Evolutionary conservation across 345 rosid species (phyloP).

Genomic region (Odontarrhena argentea): DNA sequence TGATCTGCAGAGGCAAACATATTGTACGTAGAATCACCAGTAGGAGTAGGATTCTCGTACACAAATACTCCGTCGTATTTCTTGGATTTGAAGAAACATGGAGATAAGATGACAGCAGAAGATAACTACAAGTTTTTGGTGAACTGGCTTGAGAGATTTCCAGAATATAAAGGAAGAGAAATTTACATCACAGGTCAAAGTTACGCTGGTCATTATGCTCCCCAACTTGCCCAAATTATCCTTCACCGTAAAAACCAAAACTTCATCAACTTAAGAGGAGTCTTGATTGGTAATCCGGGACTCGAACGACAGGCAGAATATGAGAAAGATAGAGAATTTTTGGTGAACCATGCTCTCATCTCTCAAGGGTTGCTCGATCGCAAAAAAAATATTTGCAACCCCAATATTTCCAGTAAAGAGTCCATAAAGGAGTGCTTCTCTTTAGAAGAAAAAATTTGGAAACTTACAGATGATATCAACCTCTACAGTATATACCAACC

Average conservation of each 20-base stretch:
- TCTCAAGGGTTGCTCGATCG: too few relatives aligned
- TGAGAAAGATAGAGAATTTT: background rate
- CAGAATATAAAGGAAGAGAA: slow-evolving; percentile 48
- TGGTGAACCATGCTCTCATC: slow-evolving; percentile 56
- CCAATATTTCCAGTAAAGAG: too few relatives aligned
- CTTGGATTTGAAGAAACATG: slow-evolving; percentile 32
- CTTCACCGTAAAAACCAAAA: slow-evolving; percentile 52
- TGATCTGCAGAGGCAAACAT: slow-evolving; percentile 48
- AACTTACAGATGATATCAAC: slow-evolving; percentile 41
- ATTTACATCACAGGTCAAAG: slow-evolving; percentile 82
- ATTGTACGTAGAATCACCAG: slow-evolving; percentile 55
- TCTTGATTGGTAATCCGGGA: slow-evolving; percentile 38
- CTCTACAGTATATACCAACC: slow-evolving; percentile 73
- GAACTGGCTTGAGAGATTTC: slow-evolving; percentile 76
- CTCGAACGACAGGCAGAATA: slow-evolving; percentile 2
- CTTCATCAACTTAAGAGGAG: slow-evolving; percentile 63
- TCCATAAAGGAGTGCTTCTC: too few relatives aligned
- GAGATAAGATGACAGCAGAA: slow-evolving; percentile 51
- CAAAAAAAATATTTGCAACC: too few relatives aligned
- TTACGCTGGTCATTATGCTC: slow-evolving; percentile 31
- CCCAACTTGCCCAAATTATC: slow-evolving; percentile 55
- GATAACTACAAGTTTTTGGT: slow-evolving; percentile 61
- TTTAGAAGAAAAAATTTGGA: background rate
- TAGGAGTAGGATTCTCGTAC: slow-evolving; percentile 60
- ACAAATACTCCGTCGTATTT: slow-evolving; percentile 41